These are phyloP conservation scores for Ogataea pini DNA, from an alignment of 805 yeast genomes.

Conservation along the genomic window DNA sequence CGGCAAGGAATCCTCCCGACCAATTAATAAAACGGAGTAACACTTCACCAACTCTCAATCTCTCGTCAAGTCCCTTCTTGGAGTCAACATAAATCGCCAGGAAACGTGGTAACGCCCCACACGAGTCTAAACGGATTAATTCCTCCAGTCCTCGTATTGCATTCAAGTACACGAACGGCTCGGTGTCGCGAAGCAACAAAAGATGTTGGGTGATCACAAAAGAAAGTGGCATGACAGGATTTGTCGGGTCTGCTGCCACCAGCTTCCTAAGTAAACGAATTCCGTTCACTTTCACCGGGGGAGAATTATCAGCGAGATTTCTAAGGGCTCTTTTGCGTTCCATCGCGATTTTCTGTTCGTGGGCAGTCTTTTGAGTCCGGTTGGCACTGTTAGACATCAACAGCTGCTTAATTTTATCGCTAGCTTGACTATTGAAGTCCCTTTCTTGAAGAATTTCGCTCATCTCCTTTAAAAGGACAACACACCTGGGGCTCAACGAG, in stretches of 20 bases:
- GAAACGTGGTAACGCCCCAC: slow-evolving; percentile 11
- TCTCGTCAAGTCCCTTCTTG: slow-evolving; percentile 51
- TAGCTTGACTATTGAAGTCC: neutral
- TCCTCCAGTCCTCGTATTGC: slow-evolving; percentile 76
- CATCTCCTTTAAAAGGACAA: slow-evolving; percentile 16
- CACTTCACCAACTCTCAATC: slow-evolving; percentile 84
- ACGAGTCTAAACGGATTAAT: slow-evolving; percentile 48
- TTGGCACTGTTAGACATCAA: neutral
- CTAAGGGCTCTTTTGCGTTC: slow-evolving; percentile 59
- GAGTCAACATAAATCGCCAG: slow-evolving; percentile 17
- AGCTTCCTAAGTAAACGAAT: slow-evolving; percentile 61
- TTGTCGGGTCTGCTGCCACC: slow-evolving; percentile 34
- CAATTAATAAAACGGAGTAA: slow-evolving; percentile 60
- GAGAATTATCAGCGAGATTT: slow-evolving; percentile 71
- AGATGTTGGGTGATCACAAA: slow-evolving; percentile 64
- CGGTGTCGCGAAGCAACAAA: slow-evolving; percentile 68
- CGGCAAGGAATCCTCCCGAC: slow-evolving; percentile 38
- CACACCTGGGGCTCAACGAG: slow-evolving; percentile 12
- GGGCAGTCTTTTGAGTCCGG: slow-evolving; percentile 1
- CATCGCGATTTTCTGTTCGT: slow-evolving; percentile 39
- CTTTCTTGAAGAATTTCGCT: slow-evolving; percentile 7
- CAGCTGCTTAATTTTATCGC: neutral
- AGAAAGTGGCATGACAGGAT: slow-evolving; percentile 50
- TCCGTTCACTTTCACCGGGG: slow-evolving; percentile 89
- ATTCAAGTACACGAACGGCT: slow-evolving; percentile 85